Conservation (phyloP, 805 yeast genomes). For the Kregervanrija pseudodelftensis region DNA sequence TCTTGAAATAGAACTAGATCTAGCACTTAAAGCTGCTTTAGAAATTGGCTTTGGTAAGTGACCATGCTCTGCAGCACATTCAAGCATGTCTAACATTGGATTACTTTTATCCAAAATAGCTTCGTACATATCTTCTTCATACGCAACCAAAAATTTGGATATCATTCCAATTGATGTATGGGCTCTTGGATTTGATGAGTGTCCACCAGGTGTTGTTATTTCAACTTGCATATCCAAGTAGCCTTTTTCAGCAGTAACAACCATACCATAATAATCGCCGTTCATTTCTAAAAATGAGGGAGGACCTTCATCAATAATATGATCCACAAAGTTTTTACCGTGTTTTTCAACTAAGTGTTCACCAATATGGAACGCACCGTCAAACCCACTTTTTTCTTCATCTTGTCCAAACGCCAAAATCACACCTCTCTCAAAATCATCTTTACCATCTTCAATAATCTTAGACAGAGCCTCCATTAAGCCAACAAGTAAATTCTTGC, state of each 20-base stretch:
- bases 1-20: slow-evolving; percentile 29
- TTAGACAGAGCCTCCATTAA: slow-evolving; percentile 60
- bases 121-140: slow-evolving; percentile 53
- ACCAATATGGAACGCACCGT: slow-evolving; percentile 54
- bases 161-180: slow-evolving; percentile 76
- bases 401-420: slow-evolving; percentile 69
- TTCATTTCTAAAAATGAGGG: slow-evolving; percentile 38
- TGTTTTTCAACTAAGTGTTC: slow-evolving; percentile 41
- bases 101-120: slow-evolving; percentile 42
- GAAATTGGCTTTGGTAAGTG: slow-evolving; percentile 6
- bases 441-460: slow-evolving; percentile 38
- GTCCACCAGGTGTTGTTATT: slow-evolving; percentile 50
- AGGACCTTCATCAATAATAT: slow-evolving; percentile 52
- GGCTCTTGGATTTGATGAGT: slow-evolving; percentile 52
- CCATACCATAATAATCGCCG: slow-evolving; percentile 14
- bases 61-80: slow-evolving; percentile 56
- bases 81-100: slow-evolving; percentile 52
- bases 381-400: slow-evolving; percentile 63
- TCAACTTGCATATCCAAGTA: slow-evolving; percentile 37
- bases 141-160: slow-evolving; percentile 44
- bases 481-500: slow-evolving; percentile 62
- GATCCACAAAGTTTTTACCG: slow-evolving; percentile 54
- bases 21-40: slow-evolving; percentile 8
- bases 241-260: slow-evolving; percentile 34
- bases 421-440: slow-evolving; percentile 52